Conservation (phyloP, 1,139 yeast genomes). For the Suhomyces atakaporum region DNA sequence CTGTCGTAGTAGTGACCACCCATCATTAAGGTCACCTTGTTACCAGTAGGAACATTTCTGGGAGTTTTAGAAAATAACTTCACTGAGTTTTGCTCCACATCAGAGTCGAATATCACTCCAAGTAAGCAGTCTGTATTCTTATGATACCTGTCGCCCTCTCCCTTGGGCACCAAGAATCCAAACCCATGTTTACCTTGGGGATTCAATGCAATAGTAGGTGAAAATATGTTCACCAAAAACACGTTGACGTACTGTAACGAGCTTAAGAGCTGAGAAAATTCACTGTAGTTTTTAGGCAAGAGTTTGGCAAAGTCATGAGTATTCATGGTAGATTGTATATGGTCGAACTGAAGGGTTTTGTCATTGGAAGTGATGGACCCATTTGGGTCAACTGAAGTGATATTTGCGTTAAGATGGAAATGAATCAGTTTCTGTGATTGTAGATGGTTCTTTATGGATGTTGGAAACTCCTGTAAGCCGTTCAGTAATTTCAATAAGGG, state of each 20-base stretch:
- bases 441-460: conserved; percentile 39
- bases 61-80: conserved; percentile 8
- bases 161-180: conserved; percentile 80
- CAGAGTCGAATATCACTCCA: conserved; percentile 91
- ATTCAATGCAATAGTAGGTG: conserved; percentile 30
- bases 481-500: conserved; percentile 56
- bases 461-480: conserved; percentile 59
- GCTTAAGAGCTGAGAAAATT: conserved; percentile 7
- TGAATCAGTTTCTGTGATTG: conserved; percentile 40
- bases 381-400: conserved; percentile 24
- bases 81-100: conserved; percentile 56
- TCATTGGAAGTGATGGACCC: conserved; percentile 14
- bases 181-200: conserved; percentile 64
- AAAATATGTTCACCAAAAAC: conserved; percentile 59
- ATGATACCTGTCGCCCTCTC: conserved; percentile 25
- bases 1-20: conserved; percentile 69
- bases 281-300: conserved; percentile 8
- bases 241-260: conserved; percentile 53
- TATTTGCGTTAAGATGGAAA: conserved; percentile 28
- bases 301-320: conserved; percentile 33
- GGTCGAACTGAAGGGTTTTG: conserved; percentile 38
- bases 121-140: conserved; percentile 62
- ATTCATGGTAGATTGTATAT: conserved; percentile 59
- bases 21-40: conserved; percentile 80
- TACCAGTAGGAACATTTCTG: background rate